Base-by-base conservation (phyloP, 768 basidiomycete species). In the Chalciporus sphaerocephalus region DNA sequence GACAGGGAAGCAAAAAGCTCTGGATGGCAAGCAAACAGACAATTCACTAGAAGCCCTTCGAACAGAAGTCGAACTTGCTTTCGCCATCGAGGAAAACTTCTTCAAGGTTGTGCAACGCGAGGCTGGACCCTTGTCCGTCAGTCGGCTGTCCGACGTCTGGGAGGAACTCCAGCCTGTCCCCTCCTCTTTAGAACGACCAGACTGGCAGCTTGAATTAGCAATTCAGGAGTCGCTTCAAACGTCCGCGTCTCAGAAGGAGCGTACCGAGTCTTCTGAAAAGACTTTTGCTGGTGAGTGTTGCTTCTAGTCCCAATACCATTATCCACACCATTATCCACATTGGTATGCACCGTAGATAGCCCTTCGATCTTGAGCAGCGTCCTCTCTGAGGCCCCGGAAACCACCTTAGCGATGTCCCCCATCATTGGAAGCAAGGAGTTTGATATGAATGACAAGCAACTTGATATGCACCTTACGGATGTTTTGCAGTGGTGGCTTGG, bases 401-500 rank as follows among this genome's bases (percentile, higher is more conserved):
- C 45, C 22, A 42, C 34, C 0, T 41, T 18, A 2, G 47, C 48
- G 0, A 41, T 46, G 25, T 60, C 66, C 40, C 64, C 66, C 15
- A 77, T 90, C 28, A 80, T 95, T 20, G 92, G 91, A 12, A 77
- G 62, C 7, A 83, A 77, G 52, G 56, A 60, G 18, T 89, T 94
- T 50, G 18, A 34, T 1, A 73, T 85, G 60, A 70, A 88, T 39
- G 69, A 78, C 8, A 32, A 35, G 1, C 50, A 78, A 35, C 72
- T 95, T 16, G 73, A 81, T 18, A 48, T 49, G 1, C 74, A 85
- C 51, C 64, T 93, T 18, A 53, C 57, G 1, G 72, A 72, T 42
- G 69, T 84, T 1, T 62, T 92, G 2, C 61, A 73, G 40, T 93
- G 86, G 80, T 95, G 92, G 92, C 66, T 74, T 46, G 88, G 90